A percentile compares a stretch with the other conserved stretches of the same genome.
Evolutionary conservation across 2,329 filamentous ascomycete species (phyloP).

Genomic region (Aspergillus unguis): DNA sequence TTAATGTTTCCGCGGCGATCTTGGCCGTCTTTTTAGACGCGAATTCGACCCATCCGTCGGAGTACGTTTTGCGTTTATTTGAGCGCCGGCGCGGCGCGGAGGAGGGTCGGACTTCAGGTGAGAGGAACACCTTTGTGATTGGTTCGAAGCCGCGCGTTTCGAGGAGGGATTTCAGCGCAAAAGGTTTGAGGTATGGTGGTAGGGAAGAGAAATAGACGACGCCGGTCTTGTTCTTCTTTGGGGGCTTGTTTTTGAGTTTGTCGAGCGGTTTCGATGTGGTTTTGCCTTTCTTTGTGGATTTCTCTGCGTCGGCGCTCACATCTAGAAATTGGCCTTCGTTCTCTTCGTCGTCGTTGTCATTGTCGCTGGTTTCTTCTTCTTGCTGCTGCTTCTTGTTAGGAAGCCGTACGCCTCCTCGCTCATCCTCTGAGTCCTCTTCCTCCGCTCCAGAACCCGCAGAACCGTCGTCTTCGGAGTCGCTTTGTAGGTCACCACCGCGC

Average conservation of each 20-base stretch:
- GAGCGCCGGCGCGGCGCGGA: slow-evolving; percentile 24
- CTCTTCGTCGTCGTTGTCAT: slow-evolving; percentile 12
- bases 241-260: slow-evolving; percentile 27
- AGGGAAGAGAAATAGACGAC: slow-evolving; percentile 46
- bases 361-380: not conserved
- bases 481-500: slow-evolving; percentile 38
- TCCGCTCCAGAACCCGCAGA: slow-evolving; percentile 13
- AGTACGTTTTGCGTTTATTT: slow-evolving; percentile 44
- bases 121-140: slow-evolving; percentile 44
- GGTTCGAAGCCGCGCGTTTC: slow-evolving; percentile 41
- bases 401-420: slow-evolving; percentile 13
- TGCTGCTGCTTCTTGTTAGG: slow-evolving; percentile 9
- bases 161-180: slow-evolving; percentile 42
- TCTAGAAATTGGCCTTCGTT: slow-evolving; percentile 19
- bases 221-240: slow-evolving; percentile 36
- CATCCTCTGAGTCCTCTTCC: slow-evolving; percentile 13
- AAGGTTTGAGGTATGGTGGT: slow-evolving; percentile 49
- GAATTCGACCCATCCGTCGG: slow-evolving; percentile 49
- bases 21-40: slow-evolving; percentile 45
- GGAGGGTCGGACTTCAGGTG: slow-evolving; percentile 32
- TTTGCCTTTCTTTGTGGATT: not conserved
- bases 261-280: slow-evolving; percentile 16
- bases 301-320: slow-evolving; percentile 8
- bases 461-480: slow-evolving; percentile 15
- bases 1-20: slow-evolving; percentile 45